These are phyloP conservation scores for Thermomyces lanuginosus DNA, from an alignment of 2,329 filamentous ascomycete genomes.

Conservation along the genomic window DNA sequence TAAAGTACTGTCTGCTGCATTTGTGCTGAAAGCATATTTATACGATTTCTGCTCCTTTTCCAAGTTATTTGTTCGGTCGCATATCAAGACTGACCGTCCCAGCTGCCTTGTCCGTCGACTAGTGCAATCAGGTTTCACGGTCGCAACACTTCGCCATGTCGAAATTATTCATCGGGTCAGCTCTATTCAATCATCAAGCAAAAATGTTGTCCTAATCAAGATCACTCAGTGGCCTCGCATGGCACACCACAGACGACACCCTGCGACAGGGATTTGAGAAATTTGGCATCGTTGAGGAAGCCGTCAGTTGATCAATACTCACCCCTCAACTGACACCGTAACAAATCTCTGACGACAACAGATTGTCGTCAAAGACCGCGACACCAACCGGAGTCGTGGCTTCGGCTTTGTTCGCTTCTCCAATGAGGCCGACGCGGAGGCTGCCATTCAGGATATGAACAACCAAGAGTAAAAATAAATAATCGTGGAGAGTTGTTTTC, in stretches of 20 bases:
- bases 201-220: constrained; percentile 8
- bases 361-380: constrained; percentile 96
- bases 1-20: no score
- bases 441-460: constrained; percentile 29
- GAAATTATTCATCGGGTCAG: constrained; percentile 85
- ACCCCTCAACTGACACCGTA: background rate
- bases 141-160: constrained; percentile 52
- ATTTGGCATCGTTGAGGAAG: constrained; percentile 83
- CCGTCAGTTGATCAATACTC: constrained; percentile 46
- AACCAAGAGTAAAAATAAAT: constrained; percentile 63
- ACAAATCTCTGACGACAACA: constrained; percentile 23
- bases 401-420: constrained; percentile 92
- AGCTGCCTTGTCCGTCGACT: no score
- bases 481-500: no score
- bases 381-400: constrained; percentile 88
- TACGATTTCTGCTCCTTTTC: no score
- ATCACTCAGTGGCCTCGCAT: constrained; percentile 67
- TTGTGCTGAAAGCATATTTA: no score
- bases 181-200: constrained; percentile 5
- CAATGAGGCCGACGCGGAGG: constrained; percentile 25
- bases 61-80: no score
- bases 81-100: no score
- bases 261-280: constrained; percentile 84
- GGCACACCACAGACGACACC: constrained; percentile 87
- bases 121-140: no score